Evolutionary conservation across 805 yeast genomes (phyloP).

Genomic region (Starmerella bombicola): DNA sequence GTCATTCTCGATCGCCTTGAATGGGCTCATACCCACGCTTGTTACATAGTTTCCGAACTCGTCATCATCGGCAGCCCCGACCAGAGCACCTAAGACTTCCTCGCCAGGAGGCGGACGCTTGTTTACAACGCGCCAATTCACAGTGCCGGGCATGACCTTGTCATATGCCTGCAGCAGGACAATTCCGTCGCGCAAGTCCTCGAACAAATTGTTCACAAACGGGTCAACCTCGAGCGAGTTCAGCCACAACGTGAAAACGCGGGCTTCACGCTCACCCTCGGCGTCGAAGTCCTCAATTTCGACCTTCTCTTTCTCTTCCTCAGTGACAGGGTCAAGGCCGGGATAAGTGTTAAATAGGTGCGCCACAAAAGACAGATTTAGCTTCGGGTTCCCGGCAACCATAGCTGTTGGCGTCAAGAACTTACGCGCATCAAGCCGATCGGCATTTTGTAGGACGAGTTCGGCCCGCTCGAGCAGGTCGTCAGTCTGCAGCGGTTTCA

Average conservation of each 20-base stretch:
- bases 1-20: conserved; percentile 94
- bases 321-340: conserved; percentile 85
- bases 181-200: conserved; percentile 88
- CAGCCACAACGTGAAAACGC: conserved; percentile 95
- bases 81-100: conserved; percentile 33
- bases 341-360: conserved; percentile 94
- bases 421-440: conserved; percentile 81
- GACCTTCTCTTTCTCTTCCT: conserved; percentile 63
- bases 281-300: conserved; percentile 98
- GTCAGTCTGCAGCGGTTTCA: conserved; percentile 62
- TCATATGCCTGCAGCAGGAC: conserved; percentile 84
- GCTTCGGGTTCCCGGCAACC: conserved; percentile 91
- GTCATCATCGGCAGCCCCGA: conserved; percentile 20
- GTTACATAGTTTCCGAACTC: conserved; percentile 17
- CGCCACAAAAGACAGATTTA: conserved; percentile 94
- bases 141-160: conserved; percentile 89
- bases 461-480: conserved; percentile 78
- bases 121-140: conserved; percentile 65
- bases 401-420: conserved; percentile 86
- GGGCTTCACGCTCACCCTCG: conserved; percentile 98
- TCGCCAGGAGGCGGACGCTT: conserved; percentile 64
- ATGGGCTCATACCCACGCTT: conserved; percentile 45
- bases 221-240: conserved; percentile 95
- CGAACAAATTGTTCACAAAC: conserved; percentile 79
- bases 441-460: conserved; percentile 74